Evolutionary conservation across 805 yeast species (phyloP).

Genomic region (Metschnikowia kofuensis): DNA sequence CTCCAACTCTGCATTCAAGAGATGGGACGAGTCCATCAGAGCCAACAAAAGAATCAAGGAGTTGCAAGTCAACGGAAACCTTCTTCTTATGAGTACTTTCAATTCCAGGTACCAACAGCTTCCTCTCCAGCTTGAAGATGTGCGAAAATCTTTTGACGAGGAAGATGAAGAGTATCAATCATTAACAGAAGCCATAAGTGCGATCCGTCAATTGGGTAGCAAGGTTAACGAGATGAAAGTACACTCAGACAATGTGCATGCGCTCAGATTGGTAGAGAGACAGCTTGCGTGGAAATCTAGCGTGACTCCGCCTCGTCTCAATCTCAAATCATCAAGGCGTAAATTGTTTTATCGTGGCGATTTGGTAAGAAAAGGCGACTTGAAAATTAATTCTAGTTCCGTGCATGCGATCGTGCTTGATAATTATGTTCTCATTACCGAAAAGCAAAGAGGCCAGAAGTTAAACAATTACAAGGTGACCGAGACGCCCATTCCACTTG

Average conservation of each 20-base stretch:
- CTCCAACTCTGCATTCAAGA: constrained; percentile 46
- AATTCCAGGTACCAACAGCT: constrained; percentile 48
- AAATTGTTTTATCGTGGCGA: constrained; percentile 57
- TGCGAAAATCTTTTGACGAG: constrained; percentile 42
- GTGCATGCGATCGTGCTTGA: constrained; percentile 61
- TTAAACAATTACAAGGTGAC: constrained; percentile 34
- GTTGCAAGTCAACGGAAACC: constrained; percentile 38
- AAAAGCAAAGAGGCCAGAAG: constrained; percentile 44
- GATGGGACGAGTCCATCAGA: constrained; percentile 56
- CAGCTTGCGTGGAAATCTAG: constrained; percentile 53
- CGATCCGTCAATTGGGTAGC: constrained; percentile 51
- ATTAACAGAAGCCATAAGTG: constrained; percentile 51
- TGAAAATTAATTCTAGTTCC: constrained; percentile 54
- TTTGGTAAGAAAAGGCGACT: constrained; percentile 59
- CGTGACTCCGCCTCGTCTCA: constrained; percentile 40
- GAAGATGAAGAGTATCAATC: constrained; percentile 51
- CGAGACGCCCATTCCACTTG: constrained; percentile 53
- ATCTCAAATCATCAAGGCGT: constrained; percentile 47
- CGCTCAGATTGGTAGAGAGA: constrained; percentile 50
- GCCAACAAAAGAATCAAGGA: constrained; percentile 49
- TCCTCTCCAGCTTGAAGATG: constrained; percentile 60
- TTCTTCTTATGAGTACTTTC: constrained; percentile 41
- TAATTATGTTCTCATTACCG: constrained; percentile 65
- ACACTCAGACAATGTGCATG: constrained; percentile 55
- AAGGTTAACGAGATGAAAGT: constrained; percentile 63